These are phyloP conservation scores for Volvariella surrecta DNA, from an alignment of 1,284 basidiomycete species.

Conservation along the genomic window DNA sequence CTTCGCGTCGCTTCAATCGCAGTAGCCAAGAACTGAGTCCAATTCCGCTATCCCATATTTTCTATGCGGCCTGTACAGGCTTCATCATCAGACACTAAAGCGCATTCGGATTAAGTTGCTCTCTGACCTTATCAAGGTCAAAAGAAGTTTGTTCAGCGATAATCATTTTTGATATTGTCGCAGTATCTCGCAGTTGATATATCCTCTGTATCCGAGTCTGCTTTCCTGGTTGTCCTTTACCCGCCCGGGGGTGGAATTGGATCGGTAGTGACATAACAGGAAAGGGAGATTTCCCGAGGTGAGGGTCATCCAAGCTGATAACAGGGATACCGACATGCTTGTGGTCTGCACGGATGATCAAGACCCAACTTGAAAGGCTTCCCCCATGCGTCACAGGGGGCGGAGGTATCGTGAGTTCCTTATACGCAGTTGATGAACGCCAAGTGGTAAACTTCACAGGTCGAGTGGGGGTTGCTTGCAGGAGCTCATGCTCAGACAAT, in stretches of 20 bases:
- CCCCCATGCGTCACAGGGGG: slow-evolving; percentile 29
- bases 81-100: slow-evolving; percentile 15
- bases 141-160: slow-evolving; percentile 78
- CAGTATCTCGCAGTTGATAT: slow-evolving; percentile 31
- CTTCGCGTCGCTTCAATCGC: slow-evolving; percentile 17
- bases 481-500: neutral
- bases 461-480: slow-evolving; percentile 20
- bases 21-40: slow-evolving; percentile 72
- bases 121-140: slow-evolving; percentile 78
- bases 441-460: slow-evolving; percentile 67
- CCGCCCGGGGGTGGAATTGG: slow-evolving; percentile 26
- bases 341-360: no score
- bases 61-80: slow-evolving; percentile 39
- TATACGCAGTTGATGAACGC: slow-evolving; percentile 59
- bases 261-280: slow-evolving; percentile 63
- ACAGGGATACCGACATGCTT: slow-evolving; percentile 4
- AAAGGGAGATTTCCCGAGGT: slow-evolving; percentile 35
- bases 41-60: slow-evolving; percentile 89
- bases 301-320: slow-evolving; percentile 26
- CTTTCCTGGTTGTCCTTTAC: slow-evolving; percentile 30
- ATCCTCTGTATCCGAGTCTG: slow-evolving; percentile 65
- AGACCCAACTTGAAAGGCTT: no score
- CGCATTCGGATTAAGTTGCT: slow-evolving; percentile 2
- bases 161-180: slow-evolving; percentile 21
- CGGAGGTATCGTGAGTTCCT: slow-evolving; percentile 55